Percentiles rank a stretch among this genome's conserved stretches.
Evolutionary conservation across 805 yeast genomes (phyloP).

Genomic region (Komagataella kurtzmanii): DNA sequence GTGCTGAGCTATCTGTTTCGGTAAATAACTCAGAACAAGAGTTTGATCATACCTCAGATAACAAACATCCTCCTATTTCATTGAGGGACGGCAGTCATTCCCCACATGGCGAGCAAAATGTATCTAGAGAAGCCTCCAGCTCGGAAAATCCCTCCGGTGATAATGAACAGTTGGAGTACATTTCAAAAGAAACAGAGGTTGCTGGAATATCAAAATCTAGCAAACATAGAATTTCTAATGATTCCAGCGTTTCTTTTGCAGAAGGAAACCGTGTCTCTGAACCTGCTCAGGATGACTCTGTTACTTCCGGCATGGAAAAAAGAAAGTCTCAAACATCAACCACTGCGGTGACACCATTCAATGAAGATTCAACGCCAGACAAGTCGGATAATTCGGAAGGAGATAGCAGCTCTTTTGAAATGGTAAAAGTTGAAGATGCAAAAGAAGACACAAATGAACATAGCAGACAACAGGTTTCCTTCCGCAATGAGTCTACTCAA

Average conservation of each 20-base stretch:
- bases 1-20: slow-evolving; percentile 5
- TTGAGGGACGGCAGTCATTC: background rate
- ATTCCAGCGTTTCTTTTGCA: background rate
- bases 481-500: background rate
- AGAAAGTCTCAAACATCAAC: background rate
- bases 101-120: background rate
- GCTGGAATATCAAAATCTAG: background rate
- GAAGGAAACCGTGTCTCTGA: background rate
- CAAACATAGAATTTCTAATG: background rate
- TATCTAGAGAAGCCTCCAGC: background rate
- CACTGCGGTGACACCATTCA: background rate
- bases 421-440: background rate
- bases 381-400: background rate
- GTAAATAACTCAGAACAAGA: slow-evolving; percentile 2
- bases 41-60: background rate
- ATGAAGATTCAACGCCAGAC: background rate
- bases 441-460: background rate
- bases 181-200: background rate
- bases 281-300: background rate
- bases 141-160: background rate
- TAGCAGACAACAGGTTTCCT: background rate
- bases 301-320: background rate
- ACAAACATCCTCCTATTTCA: background rate
- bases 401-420: background rate
- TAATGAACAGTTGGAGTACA: background rate